phyloP scores from a whole-genome alignment of 1,284 basidiomycete genomes.

The Tetrapyrgos nigripes region DNA sequence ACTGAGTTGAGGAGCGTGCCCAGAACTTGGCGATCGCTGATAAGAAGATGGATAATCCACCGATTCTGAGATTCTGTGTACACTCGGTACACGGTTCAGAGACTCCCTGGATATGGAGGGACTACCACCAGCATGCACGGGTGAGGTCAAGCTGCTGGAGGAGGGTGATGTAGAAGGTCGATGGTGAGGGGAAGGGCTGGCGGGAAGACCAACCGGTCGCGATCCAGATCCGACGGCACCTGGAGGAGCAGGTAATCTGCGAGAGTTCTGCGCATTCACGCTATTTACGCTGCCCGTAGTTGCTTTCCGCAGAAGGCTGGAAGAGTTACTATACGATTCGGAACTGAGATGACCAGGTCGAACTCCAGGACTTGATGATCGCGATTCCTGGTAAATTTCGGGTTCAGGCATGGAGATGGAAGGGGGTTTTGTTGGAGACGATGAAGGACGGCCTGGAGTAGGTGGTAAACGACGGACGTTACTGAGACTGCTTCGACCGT shows the following conservation, averaged over 20 bases:
- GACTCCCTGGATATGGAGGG: not conserved
- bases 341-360: not conserved
- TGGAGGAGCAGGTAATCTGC: not conserved
- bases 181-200: not conserved
- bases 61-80: not conserved
- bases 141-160: not conserved
- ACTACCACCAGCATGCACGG: not conserved
- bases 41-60: not conserved
- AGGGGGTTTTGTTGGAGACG: not conserved
- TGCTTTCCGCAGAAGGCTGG: not conserved
- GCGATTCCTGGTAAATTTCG: not conserved
- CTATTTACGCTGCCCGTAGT: not conserved
- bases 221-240: not conserved
- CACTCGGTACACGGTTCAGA: not conserved
- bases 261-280: not conserved
- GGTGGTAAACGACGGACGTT: constrained; percentile 2
- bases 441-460: not conserved
- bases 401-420: not conserved
- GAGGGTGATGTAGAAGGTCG: not conserved
- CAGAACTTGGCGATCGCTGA: not conserved
- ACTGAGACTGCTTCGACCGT: not conserved
- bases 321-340: constrained; percentile 3
- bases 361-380: not conserved
- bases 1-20: not conserved
- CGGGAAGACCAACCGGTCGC: not conserved